phyloP scores from a whole-genome alignment of 345 rosid species.

The Rubroshorea leprosula region DNA sequence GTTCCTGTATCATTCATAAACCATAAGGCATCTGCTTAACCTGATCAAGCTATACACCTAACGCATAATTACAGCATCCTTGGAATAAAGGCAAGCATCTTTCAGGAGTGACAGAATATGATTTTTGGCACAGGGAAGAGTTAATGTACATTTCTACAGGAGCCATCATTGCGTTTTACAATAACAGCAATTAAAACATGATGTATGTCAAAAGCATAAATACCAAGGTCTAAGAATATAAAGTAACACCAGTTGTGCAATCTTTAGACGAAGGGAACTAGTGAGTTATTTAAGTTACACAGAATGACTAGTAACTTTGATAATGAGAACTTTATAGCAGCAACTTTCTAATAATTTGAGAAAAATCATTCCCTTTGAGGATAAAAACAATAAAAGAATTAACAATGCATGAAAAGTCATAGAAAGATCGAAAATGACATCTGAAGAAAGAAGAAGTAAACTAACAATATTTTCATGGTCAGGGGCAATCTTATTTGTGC shows the following conservation, averaged over 20 bases:
- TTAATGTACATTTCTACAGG: too few species aligned
- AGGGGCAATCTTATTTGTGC: conserved; percentile 83
- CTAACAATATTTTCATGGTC: conserved; percentile 79
- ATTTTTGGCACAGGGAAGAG: background rate
- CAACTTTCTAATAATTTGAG: background rate
- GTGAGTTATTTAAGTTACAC: background rate
- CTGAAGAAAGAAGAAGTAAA: conserved; percentile 2
- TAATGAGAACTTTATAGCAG: background rate
- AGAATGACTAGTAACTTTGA: background rate
- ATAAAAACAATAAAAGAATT: background rate
- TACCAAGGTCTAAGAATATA: background rate
- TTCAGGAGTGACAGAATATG: background rate
- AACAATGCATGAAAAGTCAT: conserved; percentile 1
- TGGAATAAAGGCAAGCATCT: background rate
- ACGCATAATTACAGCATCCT: background rate
- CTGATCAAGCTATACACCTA: background rate
- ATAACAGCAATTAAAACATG: too few species aligned
- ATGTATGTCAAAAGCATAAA: background rate
- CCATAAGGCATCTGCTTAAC: conserved; percentile 5
- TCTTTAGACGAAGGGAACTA: background rate
- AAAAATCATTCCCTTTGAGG: background rate
- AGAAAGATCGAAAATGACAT: background rate
- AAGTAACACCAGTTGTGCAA: background rate
- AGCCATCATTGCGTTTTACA: too few species aligned
- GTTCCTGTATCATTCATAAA: conserved; percentile 46